A percentile compares a stretch with the other conserved stretches of the same genome.
Evolutionary conservation across 2,329 filamentous ascomycete genomes (phyloP).

Genomic region (Colletotrichum higginsianum): DNA sequence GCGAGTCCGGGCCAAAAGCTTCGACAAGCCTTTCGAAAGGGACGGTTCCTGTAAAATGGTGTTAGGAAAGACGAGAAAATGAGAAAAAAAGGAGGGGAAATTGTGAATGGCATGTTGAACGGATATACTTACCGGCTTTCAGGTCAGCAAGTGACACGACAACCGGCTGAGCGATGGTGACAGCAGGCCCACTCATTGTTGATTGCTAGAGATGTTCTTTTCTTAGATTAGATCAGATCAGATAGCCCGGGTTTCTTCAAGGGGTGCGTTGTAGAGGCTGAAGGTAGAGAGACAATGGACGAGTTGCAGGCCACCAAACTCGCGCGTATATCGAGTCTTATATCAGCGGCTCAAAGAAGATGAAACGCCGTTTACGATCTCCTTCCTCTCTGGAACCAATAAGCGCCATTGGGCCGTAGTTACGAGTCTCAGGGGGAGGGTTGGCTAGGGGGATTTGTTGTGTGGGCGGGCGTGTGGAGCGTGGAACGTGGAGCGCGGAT

Average conservation of each 20-base stretch:
- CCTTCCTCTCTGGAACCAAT: not conserved
- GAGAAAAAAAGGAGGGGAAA: too few species aligned
- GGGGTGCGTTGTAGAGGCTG: too few species aligned
- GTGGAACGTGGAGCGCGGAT: not conserved
- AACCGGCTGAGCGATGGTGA: constrained; percentile 66
- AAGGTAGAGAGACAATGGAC: too few species aligned
- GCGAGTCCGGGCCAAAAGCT: constrained; percentile 90
- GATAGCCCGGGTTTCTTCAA: too few species aligned
- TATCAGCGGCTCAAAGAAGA: not conserved
- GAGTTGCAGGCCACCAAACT: not conserved
- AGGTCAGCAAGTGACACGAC: constrained; percentile 74
- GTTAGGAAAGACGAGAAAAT: not conserved
- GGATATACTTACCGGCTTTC: constrained; percentile 65
- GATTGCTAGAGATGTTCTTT: not conserved
- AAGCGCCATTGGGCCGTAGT: constrained; percentile 2
- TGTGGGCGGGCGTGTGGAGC: constrained; percentile 5
- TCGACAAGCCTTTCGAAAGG: constrained; percentile 78
- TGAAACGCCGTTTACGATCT: not conserved
- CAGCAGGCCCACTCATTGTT: constrained; percentile 29
- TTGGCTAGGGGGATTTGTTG: not conserved
- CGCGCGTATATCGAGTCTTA: not conserved
- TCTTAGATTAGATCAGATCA: too few species aligned
- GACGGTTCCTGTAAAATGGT: constrained; percentile 68
- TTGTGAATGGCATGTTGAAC: too few species aligned
- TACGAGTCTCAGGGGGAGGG: not conserved